Evolutionary conservation across 2,329 filamentous ascomycete species (phyloP), one percentile per base, ranked within the genome.

Genomic region (Beauveria scarabaeidicola): DNA sequence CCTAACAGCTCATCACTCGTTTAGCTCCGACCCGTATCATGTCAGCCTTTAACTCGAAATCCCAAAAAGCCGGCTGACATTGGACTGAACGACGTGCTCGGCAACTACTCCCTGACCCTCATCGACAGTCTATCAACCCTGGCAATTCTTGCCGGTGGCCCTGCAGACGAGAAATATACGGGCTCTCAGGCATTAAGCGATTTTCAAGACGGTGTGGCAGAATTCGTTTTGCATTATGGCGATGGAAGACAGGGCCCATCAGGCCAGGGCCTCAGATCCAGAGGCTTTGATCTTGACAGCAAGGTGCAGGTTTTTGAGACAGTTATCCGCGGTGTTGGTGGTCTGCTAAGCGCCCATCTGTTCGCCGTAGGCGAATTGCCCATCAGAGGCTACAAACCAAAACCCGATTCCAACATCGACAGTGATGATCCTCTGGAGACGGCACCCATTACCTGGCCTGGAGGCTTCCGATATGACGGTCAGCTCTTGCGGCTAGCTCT

Each of bases 241-340:
- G 92, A 97, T 73, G 93, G 92, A 1, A 85, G 85, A 32, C 74
- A 78, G 9, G 87, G 89, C 3, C 78, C 82, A 15, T 79, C 80
- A 5, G 90, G 89, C 7, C 80, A 83, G 68, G 93, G 93, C 3
- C 78, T 81, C 60, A 81, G 91, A 64, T 86, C 86, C 3, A 82
- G 85, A 58, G 94, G 91, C 0, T 99, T 99, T 68, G 91, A 99
- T 72, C 78, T 96, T 44, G 93, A 99, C 73, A 96, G 92, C 76
- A 99, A 97, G 74, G 94, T 99, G 2, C 93, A 99, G 75, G 91
- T 99, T 43, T 99, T 99, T 69, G 94, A 99, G 77, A 97, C 93
- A 0, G 93, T 96, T 40, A 99, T 99, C 66, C 83, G 94, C 61
- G 94, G 93, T 17, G 83, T 96, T 50, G 94, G 94, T 15, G 94